A percentile compares a stretch with the other conserved stretches of the same genome.
Conservation (phyloP, 1,139 yeast genomes). For the Lipomyces yarrowii region DNA sequence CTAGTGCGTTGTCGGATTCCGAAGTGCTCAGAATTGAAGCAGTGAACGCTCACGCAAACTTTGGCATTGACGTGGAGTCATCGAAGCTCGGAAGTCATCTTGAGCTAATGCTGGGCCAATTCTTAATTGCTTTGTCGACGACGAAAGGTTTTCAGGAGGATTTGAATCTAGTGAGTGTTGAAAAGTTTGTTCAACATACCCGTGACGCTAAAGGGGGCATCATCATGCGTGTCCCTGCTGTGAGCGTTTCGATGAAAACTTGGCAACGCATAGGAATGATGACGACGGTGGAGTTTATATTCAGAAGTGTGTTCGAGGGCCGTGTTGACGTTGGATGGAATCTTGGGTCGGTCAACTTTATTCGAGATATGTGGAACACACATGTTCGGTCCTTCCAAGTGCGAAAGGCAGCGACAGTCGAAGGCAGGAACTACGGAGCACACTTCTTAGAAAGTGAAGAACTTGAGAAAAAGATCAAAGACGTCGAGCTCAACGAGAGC, state of each 20-base stretch:
- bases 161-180: conserved; percentile 52
- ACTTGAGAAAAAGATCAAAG: conserved; percentile 61
- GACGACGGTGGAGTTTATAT: conserved; percentile 62
- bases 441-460: conserved; percentile 35
- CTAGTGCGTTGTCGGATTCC: conserved; percentile 72
- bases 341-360: conserved; percentile 86
- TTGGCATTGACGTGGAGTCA: conserved; percentile 55
- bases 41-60: conserved; percentile 61
- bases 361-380: conserved; percentile 86
- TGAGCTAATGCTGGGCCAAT: conserved; percentile 46
- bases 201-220: conserved; percentile 73
- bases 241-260: conserved; percentile 74
- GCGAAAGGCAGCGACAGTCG: conserved; percentile 18
- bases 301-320: conserved; percentile 77
- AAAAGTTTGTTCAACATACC: conserved; percentile 59
- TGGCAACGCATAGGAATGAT: conserved; percentile 55
- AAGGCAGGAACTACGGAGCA: conserved; percentile 19
- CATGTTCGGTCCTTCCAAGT: conserved; percentile 59
- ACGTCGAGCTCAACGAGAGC: conserved; percentile 52
- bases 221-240: conserved; percentile 76
- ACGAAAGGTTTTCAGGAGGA: conserved; percentile 49
- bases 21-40: conserved; percentile 69
- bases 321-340: conserved; percentile 93
- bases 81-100: conserved; percentile 36
- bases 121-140: conserved; percentile 53